Conservation (phyloP, 768 basidiomycete genomes). For the Pleurotus ostreatus region DNA sequence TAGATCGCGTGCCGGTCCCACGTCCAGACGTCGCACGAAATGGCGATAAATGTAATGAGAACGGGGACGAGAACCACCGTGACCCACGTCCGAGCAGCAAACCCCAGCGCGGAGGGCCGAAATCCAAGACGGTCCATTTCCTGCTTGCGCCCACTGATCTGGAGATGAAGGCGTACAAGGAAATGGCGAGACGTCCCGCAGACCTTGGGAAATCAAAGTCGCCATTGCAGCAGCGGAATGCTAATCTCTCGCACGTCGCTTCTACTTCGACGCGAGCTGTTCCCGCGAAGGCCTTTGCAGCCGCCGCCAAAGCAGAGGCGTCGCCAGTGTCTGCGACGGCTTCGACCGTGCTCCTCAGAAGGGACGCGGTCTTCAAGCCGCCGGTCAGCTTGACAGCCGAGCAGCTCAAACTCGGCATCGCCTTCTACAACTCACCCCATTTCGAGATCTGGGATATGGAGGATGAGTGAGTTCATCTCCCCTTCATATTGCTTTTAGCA, state of each 20-base stretch:
- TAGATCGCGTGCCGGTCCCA: neutral
- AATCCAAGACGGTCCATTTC: neutral
- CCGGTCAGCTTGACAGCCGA: neutral
- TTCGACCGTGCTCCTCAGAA: neutral
- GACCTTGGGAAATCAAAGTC: neutral
- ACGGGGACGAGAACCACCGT: neutral
- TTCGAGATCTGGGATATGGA: slow-evolving; percentile 32
- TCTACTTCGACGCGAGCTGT: neutral
- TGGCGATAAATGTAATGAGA: neutral
- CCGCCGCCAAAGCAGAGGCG: neutral
- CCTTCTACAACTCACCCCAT: slow-evolving; percentile 26
- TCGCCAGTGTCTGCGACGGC: too few species aligned
- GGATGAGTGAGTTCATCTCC: slow-evolving; percentile 23
- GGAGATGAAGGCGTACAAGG: neutral
- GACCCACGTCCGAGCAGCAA: neutral
- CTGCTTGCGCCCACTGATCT: neutral
- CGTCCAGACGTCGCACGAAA: neutral
- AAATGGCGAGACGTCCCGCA: neutral
- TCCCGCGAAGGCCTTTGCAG: neutral
- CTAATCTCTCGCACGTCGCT: neutral
- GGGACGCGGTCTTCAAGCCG: neutral
- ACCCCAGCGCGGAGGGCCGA: neutral
- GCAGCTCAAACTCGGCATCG: slow-evolving; percentile 20
- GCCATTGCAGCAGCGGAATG: neutral
- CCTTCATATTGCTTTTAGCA: neutral